Conservation (phyloP, 441 rosid genomes). For the Populus hybrid region DNA sequence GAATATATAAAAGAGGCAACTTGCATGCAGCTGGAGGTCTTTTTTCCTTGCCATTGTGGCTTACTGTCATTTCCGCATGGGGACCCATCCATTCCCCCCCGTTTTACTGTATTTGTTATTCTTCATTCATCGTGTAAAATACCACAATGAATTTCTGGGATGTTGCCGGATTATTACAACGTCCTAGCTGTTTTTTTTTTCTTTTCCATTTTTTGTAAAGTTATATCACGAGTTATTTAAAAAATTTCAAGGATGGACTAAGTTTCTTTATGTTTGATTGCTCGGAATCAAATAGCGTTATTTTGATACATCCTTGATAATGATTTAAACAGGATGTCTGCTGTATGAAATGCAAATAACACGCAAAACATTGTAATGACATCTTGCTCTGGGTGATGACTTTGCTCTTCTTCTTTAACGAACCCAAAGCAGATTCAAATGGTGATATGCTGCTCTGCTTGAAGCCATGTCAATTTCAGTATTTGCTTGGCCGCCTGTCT, state of each 20-base stretch:
- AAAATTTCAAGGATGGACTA: constrained; percentile 3
- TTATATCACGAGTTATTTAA: not conserved
- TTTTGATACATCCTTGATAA: not conserved
- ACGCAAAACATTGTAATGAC: too few species aligned
- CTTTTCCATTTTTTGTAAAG: constrained; percentile 7
- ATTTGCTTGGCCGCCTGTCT: not conserved
- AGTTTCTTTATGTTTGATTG: not conserved
- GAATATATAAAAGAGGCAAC: constrained; percentile 23
- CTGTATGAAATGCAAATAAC: too few species aligned
- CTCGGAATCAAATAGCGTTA: too few species aligned
- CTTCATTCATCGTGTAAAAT: constrained; percentile 25
- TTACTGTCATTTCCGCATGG: not conserved
- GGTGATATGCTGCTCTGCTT: not conserved
- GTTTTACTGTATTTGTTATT: not conserved
- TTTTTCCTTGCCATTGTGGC: constrained; percentile 15
- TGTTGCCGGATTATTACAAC: constrained; percentile 6
- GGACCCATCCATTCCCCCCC: not conserved
- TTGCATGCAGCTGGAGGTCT: not conserved
- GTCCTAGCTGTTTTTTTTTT: not conserved
- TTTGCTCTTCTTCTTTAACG: not conserved
- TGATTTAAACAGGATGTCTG: not conserved
- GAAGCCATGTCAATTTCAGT: not conserved
- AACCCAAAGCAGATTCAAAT: not conserved
- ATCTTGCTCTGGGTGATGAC: not conserved
- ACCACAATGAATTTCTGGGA: constrained; percentile 11